phyloP scores from a whole-genome alignment of 2,329 filamentous ascomycete species.

The Arthrocladium fulminans region DNA sequence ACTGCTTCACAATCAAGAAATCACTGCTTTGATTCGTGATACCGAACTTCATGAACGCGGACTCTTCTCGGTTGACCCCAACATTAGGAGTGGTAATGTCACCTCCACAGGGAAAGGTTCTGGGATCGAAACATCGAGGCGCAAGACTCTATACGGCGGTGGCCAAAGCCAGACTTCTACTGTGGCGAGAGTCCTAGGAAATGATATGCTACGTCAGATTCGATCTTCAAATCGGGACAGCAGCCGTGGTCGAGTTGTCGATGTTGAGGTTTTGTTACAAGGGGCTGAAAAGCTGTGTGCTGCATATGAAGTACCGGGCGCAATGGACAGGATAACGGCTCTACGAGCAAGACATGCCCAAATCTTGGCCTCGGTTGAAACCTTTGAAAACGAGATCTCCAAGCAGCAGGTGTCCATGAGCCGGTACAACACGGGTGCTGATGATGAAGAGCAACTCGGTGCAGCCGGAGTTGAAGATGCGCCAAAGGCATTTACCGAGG shows the following conservation, averaged over 20 bases:
- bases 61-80: slow-evolving; percentile 80
- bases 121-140: slow-evolving; percentile 3
- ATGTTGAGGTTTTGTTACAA: slow-evolving; percentile 73
- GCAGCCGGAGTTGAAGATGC: slow-evolving; percentile 15
- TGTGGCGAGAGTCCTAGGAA: slow-evolving; percentile 80
- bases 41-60: slow-evolving; percentile 91
- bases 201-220: slow-evolving; percentile 76
- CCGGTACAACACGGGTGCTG: slow-evolving; percentile 46
- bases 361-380: slow-evolving; percentile 62
- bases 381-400: slow-evolving; percentile 71
- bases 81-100: slow-evolving; percentile 41
- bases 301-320: slow-evolving; percentile 77
- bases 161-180: slow-evolving; percentile 62
- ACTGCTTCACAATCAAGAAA: slow-evolving; percentile 77
- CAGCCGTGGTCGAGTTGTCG: slow-evolving; percentile 54
- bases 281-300: slow-evolving; percentile 84
- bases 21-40: slow-evolving; percentile 88
- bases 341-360: slow-evolving; percentile 64
- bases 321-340: slow-evolving; percentile 62
- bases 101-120: not conserved
- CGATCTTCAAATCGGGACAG: slow-evolving; percentile 49
- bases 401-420: slow-evolving; percentile 67
- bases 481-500: slow-evolving; percentile 30
- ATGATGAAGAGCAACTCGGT: slow-evolving; percentile 26
- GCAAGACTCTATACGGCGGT: slow-evolving; percentile 35